phyloP scores from a whole-genome alignment of 352 stramenopile species.

The Pythium aquatile region DNA sequence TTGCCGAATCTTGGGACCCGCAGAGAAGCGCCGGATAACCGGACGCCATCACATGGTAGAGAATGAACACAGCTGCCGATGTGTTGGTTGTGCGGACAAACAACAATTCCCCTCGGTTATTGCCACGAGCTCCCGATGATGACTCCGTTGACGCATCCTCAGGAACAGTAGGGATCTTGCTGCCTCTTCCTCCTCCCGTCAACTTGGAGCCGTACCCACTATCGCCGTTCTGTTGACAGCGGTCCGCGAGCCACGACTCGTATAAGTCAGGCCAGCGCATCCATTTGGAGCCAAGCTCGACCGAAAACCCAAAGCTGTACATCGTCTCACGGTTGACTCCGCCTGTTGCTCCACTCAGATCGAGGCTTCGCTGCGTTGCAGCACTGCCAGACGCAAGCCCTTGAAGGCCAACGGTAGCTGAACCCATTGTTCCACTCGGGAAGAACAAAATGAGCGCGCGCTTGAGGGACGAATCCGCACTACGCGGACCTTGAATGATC shows the following conservation, averaged over 20 bases:
- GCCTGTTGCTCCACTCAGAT: conserved; percentile 8
- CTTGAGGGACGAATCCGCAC: conserved; percentile 53
- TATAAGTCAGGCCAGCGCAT: conserved; percentile 69
- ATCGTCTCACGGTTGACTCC: conserved; percentile 40
- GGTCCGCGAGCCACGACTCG: conserved; percentile 39
- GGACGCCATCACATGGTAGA: conserved; percentile 44
- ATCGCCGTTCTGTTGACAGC: conserved; percentile 5
- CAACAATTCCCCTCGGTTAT: conserved; percentile 11
- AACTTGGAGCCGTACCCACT: not conserved
- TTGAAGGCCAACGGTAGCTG: conserved; percentile 10
- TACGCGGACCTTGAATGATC: conserved; percentile 49
- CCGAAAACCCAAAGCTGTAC: conserved; percentile 65
- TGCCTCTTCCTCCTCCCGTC: not conserved
- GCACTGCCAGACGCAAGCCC: not conserved
- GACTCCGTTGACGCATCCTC: not conserved
- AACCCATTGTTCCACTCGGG: conserved; percentile 35
- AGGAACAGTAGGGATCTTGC: not conserved
- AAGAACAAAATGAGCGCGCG: conserved; percentile 52
- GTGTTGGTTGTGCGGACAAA: conserved; percentile 40
- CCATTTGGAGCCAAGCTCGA: conserved; percentile 76
- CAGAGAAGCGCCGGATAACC: conserved; percentile 39
- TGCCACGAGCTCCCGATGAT: not conserved
- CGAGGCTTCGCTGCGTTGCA: conserved; percentile 16
- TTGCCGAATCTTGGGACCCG: conserved; percentile 46
- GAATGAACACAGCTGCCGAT: conserved; percentile 40